Evolutionary conservation across 371 early-diverging fungal species (phyloP).

Genomic region (Mucor lusitanicus): DNA sequence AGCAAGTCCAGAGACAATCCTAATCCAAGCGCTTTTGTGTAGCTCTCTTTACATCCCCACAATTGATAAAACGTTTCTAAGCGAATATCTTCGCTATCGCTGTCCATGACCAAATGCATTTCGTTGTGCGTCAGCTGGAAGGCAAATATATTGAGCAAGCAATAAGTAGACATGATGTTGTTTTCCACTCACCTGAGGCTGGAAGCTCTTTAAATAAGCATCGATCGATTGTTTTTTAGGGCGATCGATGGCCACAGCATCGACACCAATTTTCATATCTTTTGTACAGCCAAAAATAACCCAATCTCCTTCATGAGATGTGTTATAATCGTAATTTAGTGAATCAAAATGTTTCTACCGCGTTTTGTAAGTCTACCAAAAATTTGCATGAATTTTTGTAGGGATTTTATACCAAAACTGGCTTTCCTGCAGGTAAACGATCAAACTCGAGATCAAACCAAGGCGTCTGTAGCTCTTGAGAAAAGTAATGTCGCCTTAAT

Average conservation of each 20-base stretch:
- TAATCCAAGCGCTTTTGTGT: slow-evolving; percentile 62
- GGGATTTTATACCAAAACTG: slow-evolving; percentile 20
- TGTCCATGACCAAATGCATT: slow-evolving; percentile 19
- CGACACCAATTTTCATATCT: slow-evolving; percentile 48
- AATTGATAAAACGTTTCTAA: slow-evolving; percentile 50
- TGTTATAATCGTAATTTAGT: slow-evolving; percentile 46
- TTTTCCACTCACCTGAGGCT: slow-evolving; percentile 33
- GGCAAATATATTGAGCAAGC: not conserved
- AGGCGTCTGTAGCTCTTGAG: slow-evolving; percentile 15
- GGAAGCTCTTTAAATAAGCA: slow-evolving; percentile 34
- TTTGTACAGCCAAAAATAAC: slow-evolving; percentile 44
- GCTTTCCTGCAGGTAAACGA: slow-evolving; percentile 23
- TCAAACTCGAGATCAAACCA: slow-evolving; percentile 31
- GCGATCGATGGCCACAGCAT: slow-evolving; percentile 45
- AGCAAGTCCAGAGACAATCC: slow-evolving; percentile 53
- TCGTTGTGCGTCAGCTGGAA: slow-evolving; percentile 40
- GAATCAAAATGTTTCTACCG: slow-evolving; percentile 1
- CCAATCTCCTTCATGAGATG: slow-evolving; percentile 71
- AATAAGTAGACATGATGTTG: not conserved
- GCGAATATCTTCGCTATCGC: slow-evolving; percentile 11
- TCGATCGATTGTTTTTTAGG: slow-evolving; percentile 29
- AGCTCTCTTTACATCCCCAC: slow-evolving; percentile 69
- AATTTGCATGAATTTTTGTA: not conserved
- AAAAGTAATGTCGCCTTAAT: slow-evolving; percentile 39
- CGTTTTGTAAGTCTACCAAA: not conserved